Evolutionary conservation across 176 grass and related monocot genomes (phyloP).

Genomic region (Tillandsia fasciculata): DNA sequence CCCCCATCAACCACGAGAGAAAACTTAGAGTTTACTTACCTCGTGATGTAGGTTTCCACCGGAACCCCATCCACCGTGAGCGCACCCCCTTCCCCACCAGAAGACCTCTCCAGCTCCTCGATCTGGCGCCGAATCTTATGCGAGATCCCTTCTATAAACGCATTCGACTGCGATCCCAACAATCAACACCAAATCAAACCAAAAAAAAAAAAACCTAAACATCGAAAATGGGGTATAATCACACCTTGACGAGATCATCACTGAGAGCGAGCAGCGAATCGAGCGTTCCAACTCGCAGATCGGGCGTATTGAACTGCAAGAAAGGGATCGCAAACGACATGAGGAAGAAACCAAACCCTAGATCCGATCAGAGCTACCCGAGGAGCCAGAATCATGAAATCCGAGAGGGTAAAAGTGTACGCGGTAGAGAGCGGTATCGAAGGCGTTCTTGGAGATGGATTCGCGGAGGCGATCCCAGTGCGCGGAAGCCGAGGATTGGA

Average conservation of each 20-base stretch:
- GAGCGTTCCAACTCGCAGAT: conserved; percentile 81
- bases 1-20: neutral
- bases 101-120: conserved; percentile 74
- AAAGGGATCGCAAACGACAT: neutral
- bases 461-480: conserved; percentile 68
- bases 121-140: conserved; percentile 98
- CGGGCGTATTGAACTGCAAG: conserved; percentile 62
- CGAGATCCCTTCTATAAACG: conserved; percentile 78
- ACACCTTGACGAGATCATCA: conserved; percentile 89
- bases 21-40: conserved; percentile 19
- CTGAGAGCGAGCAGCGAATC: conserved; percentile 96
- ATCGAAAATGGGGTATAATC: neutral
- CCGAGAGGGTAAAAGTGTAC: conserved; percentile 22
- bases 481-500: conserved; percentile 32
- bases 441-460: conserved; percentile 66
- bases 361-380: neutral
- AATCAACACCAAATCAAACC: neutral
- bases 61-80: conserved; percentile 93
- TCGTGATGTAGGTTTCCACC: conserved; percentile 85
- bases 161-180: conserved; percentile 51
- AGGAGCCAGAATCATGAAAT: neutral
- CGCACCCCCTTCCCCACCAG: conserved; percentile 34
- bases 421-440: conserved; percentile 90
- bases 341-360: neutral
- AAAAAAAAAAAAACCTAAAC: neutral